Evolutionary conservation across 352 stramenopile species (phyloP).

Genomic region (Phytopythium chamaehyphon): DNA sequence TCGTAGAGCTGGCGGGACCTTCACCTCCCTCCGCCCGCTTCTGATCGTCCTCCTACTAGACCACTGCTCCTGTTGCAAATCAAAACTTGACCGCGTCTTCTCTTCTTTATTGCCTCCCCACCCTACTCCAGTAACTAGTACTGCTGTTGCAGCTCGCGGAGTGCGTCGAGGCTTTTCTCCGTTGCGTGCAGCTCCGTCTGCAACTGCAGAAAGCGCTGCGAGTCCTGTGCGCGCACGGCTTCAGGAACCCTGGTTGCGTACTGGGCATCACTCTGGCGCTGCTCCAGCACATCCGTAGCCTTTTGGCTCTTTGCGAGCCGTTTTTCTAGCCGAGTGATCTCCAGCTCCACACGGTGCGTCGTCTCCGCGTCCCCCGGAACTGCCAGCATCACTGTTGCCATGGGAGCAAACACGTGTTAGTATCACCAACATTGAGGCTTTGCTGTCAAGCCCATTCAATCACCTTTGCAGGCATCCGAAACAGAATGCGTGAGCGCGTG

Average conservation of each 20-base stretch:
- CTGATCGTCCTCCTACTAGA: background rate
- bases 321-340: conserved; percentile 68
- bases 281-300: conserved; percentile 35
- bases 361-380: conserved; percentile 68
- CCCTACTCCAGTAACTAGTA: conserved; percentile 42
- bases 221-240: conserved; percentile 53
- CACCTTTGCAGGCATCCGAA: conserved; percentile 51
- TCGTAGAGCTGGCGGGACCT: conserved; percentile 26
- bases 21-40: background rate
- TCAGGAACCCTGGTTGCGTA: conserved; percentile 71
- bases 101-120: background rate
- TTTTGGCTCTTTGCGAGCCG: conserved; percentile 48
- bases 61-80: background rate
- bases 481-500: conserved; percentile 50
- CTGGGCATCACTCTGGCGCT: conserved; percentile 35
- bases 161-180: conserved; percentile 46
- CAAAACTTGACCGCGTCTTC: background rate
- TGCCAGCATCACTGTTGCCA: conserved; percentile 50
- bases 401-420: too few species aligned
- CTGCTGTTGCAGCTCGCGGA: conserved; percentile 50
- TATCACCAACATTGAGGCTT: too few species aligned
- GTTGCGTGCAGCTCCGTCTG: conserved; percentile 51
- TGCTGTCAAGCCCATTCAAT: background rate
- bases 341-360: conserved; percentile 46
- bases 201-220: conserved; percentile 45